Conservation (phyloP, 345 rosid genomes). For the Corchorus capsularis region DNA sequence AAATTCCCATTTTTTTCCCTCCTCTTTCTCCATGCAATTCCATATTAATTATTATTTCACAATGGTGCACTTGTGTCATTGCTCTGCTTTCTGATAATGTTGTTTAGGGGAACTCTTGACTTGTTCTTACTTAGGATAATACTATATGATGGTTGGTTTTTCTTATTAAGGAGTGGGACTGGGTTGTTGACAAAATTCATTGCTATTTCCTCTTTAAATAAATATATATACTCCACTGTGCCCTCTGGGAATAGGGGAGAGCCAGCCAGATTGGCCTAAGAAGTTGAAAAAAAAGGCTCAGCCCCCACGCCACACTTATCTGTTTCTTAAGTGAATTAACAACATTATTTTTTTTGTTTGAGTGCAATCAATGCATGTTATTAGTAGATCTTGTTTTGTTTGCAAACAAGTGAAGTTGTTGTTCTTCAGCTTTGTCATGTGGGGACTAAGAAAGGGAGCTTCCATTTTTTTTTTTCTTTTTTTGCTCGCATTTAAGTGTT, state of each 20-base stretch:
- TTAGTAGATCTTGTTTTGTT: constrained; percentile 4
- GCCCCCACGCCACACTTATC: neutral
- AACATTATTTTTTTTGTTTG: neutral
- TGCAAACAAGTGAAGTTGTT: constrained; percentile 16
- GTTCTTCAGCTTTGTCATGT: constrained; percentile 15
- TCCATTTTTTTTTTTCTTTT: neutral
- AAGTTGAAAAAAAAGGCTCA: neutral
- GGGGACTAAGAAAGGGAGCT: constrained; percentile 12
- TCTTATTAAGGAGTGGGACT: constrained; percentile 26
- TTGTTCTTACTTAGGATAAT: constrained; percentile 6
- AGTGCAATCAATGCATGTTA: constrained; percentile 3
- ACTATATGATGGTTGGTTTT: constrained; percentile 35
- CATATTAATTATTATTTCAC: neutral
- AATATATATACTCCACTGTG: neutral
- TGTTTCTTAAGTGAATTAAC: neutral
- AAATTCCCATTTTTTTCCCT: constrained; percentile 33
- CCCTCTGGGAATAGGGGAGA: neutral
- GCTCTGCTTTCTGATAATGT: neutral
- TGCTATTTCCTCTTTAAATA: neutral
- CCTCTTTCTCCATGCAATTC: neutral
- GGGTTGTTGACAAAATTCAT: constrained; percentile 43
- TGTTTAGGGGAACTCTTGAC: neutral
- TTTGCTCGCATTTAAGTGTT: constrained; percentile 27
- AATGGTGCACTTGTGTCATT: neutral
- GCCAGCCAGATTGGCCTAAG: constrained; percentile 14